Conservation (phyloP, 306 rosid species). For the Castanospermum australe region DNA sequence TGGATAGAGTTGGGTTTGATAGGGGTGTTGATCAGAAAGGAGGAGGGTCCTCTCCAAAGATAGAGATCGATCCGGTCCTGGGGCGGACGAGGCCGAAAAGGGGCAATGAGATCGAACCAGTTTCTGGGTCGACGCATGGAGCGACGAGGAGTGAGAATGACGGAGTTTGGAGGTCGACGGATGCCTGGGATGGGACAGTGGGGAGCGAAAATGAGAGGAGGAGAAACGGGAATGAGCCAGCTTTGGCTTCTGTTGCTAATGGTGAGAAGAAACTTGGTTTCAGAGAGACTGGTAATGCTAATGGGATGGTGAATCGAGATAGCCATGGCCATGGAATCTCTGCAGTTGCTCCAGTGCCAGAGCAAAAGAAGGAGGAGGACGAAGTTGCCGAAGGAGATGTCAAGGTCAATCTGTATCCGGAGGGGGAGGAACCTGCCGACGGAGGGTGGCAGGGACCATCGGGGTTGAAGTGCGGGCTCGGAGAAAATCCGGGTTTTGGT, state of each 20-base stretch:
- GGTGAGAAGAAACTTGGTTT: slow-evolving; percentile 45
- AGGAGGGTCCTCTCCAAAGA: slow-evolving; percentile 70
- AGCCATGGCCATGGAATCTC: slow-evolving; percentile 46
- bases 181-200: slow-evolving; percentile 32
- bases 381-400: slow-evolving; percentile 41
- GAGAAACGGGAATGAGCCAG: slow-evolving; percentile 44
- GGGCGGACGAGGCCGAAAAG: slow-evolving; percentile 56
- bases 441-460: slow-evolving; percentile 60
- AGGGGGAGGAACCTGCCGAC: slow-evolving; percentile 46
- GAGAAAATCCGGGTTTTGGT: slow-evolving; percentile 85
- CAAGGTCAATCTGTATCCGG: slow-evolving; percentile 38
- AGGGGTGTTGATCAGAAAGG: slow-evolving; percentile 36
- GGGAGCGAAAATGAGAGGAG: slow-evolving; percentile 38
- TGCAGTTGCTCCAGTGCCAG: slow-evolving; percentile 46
- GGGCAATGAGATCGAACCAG: slow-evolving; percentile 67
- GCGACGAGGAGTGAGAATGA: slow-evolving; percentile 36
- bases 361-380: slow-evolving; percentile 52
- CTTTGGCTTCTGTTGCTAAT: slow-evolving; percentile 26
- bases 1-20: slow-evolving; percentile 44
- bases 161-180: slow-evolving; percentile 20
- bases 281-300: slow-evolving; percentile 44
- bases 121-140: slow-evolving; percentile 37
- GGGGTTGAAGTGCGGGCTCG: slow-evolving; percentile 66
- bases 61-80: slow-evolving; percentile 73
- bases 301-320: slow-evolving; percentile 23